Evolutionary conservation across 2,329 filamentous ascomycete genomes (phyloP).

Genomic region (Orbilia ellipsospora): DNA sequence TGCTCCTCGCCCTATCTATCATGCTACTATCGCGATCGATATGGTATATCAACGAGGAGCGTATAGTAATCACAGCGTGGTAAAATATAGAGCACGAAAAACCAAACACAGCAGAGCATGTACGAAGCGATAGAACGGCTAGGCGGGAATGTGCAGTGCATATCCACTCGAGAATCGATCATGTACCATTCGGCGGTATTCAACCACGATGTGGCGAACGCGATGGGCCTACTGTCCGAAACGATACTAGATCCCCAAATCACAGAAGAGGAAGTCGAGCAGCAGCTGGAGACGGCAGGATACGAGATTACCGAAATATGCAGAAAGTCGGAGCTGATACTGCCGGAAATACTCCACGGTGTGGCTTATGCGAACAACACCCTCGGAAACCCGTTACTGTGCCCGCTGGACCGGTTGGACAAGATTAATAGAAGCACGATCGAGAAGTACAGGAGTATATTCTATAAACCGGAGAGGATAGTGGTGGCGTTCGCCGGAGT

Average conservation of each 20-base stretch:
- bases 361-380: conserved; percentile 97
- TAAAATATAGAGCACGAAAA: conserved; percentile 70
- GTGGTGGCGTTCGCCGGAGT: conserved; percentile 96
- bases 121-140: conserved; percentile 86
- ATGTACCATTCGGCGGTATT: conserved; percentile 99
- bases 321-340: conserved; percentile 94
- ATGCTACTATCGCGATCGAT: neutral
- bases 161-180: conserved; percentile 90
- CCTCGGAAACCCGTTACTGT: conserved; percentile 89
- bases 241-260: conserved; percentile 88
- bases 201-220: conserved; percentile 86
- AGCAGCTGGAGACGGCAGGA: conserved; percentile 88
- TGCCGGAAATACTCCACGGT: conserved; percentile 94
- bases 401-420: conserved; percentile 82
- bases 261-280: conserved; percentile 84
- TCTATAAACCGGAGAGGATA: conserved; percentile 89
- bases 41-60: neutral
- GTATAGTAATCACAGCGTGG: conserved; percentile 18
- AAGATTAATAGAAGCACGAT: conserved; percentile 80
- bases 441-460: conserved; percentile 80
- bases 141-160: conserved; percentile 96
- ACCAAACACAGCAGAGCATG: conserved; percentile 81
- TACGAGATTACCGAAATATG: conserved; percentile 98
- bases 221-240: conserved; percentile 86
- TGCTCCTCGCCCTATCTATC: neutral